These are phyloP conservation scores for Kalaharituber pfeilii DNA, from an alignment of 2,329 filamentous ascomycete genomes.

Conservation along the genomic window DNA sequence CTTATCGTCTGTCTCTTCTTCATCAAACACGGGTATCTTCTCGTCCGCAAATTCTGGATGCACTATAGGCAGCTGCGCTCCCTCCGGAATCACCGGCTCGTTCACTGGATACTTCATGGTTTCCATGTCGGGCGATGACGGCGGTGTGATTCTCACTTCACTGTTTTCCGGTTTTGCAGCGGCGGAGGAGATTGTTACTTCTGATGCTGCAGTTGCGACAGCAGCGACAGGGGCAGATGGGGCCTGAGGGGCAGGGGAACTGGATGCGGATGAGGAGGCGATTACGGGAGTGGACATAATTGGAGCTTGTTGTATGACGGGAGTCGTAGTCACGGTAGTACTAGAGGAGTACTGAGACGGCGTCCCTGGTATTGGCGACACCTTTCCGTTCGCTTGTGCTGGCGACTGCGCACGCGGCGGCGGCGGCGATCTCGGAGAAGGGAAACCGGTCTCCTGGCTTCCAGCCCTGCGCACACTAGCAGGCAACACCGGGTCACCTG, in stretches of 20 bases:
- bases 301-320: not conserved
- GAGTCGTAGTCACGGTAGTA: not conserved
- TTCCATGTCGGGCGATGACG: not conserved
- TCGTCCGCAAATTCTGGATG: not conserved
- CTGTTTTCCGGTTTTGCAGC: not conserved
- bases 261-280: not conserved
- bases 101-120: not conserved
- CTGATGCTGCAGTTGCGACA: not conserved
- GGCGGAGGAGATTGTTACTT: not conserved
- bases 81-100: not conserved
- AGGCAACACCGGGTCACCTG: not conserved
- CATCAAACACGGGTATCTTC: constrained; percentile 1
- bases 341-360: not conserved
- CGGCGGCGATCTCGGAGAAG: not conserved
- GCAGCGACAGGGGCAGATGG: not conserved
- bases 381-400: not conserved
- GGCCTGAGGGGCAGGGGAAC: not conserved
- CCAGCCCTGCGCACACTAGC: not conserved
- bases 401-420: not conserved
- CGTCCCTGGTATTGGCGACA: not conserved
- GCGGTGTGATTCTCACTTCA: constrained; percentile 1
- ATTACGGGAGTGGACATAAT: not conserved
- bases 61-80: not conserved
- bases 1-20: constrained; percentile 27
- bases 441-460: not conserved